Conservation (phyloP, 2,329 filamentous ascomycete species). For the Escovopsis weberi region DNA sequence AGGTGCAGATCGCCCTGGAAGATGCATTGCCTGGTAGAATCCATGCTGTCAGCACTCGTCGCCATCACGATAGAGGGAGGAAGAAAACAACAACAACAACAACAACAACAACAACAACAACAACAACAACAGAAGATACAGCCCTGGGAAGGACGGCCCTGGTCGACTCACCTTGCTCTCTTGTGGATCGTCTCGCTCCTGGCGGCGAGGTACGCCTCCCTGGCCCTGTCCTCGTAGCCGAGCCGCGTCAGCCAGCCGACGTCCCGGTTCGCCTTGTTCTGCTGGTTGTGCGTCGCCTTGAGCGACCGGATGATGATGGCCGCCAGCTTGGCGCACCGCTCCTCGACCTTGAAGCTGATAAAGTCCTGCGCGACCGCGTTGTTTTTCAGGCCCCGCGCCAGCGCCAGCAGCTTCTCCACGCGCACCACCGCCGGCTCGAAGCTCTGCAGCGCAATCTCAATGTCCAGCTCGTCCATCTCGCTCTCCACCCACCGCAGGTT, state of each 20-base stretch:
- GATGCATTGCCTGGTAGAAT: conserved; percentile 57
- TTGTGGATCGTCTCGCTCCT: conserved; percentile 66
- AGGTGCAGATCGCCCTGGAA: conserved; percentile 87
- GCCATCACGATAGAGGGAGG: too few relatives aligned
- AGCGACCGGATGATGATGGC: conserved; percentile 64
- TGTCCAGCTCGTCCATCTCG: conserved; percentile 91
- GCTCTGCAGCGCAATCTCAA: conserved; percentile 80
- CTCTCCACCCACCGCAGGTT: conserved; percentile 91
- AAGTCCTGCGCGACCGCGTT: conserved; percentile 83
- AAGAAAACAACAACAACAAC: too few relatives aligned
- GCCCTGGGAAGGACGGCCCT: background rate
- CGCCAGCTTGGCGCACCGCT: conserved; percentile 65
- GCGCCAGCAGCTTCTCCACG: conserved; percentile 70
- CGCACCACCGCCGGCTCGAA: conserved; percentile 74
- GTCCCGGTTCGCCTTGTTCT: conserved; percentile 63
- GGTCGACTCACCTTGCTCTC: conserved; percentile 51
- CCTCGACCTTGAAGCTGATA: conserved; percentile 80
- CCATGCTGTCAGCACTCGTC: background rate
- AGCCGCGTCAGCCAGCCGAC: conserved; percentile 74
- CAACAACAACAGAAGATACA: too few relatives aligned
- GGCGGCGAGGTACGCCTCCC: conserved; percentile 73
- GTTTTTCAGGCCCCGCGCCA: conserved; percentile 68
- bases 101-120: too few relatives aligned
- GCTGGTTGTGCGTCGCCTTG: conserved; percentile 61
- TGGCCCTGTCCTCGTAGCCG: conserved; percentile 78